Evolutionary conservation across 148 eudicot genomes (phyloP).

Genomic region (Nepenthes gracilis): DNA sequence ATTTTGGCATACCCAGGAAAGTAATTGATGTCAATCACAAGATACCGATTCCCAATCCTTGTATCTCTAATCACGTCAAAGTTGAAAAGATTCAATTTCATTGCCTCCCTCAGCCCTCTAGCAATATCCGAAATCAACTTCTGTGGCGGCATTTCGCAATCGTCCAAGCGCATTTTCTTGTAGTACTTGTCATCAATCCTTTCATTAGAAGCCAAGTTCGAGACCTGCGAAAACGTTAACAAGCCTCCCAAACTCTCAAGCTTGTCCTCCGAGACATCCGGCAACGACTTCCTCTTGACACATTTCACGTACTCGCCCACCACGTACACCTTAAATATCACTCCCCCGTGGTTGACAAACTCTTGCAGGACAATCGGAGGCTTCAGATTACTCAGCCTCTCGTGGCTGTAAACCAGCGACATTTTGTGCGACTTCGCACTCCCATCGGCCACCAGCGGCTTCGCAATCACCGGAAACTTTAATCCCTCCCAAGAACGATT

Average conservation of each 20-base stretch:
- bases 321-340: conserved; percentile 33
- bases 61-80: conserved; percentile 33
- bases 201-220: conserved; percentile 17
- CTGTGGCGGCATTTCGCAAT: conserved; percentile 22
- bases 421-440: conserved; percentile 34
- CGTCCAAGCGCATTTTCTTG: conserved; percentile 23
- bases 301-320: conserved; percentile 31
- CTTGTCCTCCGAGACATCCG: conserved; percentile 25
- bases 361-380: conserved; percentile 31
- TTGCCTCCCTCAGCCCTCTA: conserved; percentile 16
- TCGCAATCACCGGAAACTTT: conserved; percentile 34
- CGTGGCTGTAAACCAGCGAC: conserved; percentile 19
- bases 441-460: conserved; percentile 30
- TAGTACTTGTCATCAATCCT: conserved; percentile 14
- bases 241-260: conserved; percentile 12
- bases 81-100: conserved; percentile 23
- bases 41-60: conserved; percentile 13
- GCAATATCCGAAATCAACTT: conserved; percentile 22
- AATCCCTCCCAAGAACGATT: conserved; percentile 8
- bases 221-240: conserved; percentile 23
- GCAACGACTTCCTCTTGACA: conserved; percentile 31
- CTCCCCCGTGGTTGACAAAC: conserved; percentile 34
- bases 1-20: conserved; percentile 20
- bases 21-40: conserved; percentile 21
- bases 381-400: conserved; percentile 18